Evolutionary conservation across 495 filamentous ascomycete species (phyloP).

Genomic region (Cercophora sp.): DNA sequence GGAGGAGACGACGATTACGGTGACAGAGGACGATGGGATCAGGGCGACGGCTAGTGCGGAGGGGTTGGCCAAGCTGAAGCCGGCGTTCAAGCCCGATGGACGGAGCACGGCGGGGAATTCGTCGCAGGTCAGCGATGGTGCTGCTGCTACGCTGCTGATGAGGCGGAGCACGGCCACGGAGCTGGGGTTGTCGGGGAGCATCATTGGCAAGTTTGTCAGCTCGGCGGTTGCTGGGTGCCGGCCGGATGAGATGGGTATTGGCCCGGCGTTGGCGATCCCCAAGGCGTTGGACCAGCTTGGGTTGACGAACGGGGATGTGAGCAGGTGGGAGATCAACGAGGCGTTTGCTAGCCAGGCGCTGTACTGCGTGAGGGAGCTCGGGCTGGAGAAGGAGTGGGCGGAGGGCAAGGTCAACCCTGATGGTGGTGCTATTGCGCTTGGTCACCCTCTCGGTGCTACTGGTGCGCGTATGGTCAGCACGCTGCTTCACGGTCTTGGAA

Average conservation of each 20-base stretch:
- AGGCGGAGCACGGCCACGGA: constrained; percentile 73
- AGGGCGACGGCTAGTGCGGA: constrained; percentile 60
- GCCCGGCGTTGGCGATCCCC: constrained; percentile 81
- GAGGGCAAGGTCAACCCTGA: constrained; percentile 78
- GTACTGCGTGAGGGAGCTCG: constrained; percentile 72
- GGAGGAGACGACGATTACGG: constrained; percentile 46
- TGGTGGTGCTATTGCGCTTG: constrained; percentile 88
- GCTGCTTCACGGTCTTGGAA: constrained; percentile 61
- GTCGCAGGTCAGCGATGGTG: constrained; percentile 82
- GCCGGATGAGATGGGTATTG: constrained; percentile 92
- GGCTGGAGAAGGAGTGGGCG: constrained; percentile 56
- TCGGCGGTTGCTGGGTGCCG: constrained; percentile 68
- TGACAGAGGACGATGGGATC: constrained; percentile 79
- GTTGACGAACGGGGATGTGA: constrained; percentile 62
- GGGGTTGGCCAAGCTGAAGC: constrained; percentile 73
- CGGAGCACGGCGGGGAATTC: constrained; percentile 83
- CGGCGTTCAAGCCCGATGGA: constrained; percentile 71
- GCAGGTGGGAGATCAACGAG: constrained; percentile 96
- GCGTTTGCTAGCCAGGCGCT: constrained; percentile 88
- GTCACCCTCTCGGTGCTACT: constrained; percentile 90
- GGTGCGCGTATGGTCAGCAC: constrained; percentile 79
- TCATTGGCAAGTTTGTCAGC: constrained; percentile 76
- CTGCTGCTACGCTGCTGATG: constrained; percentile 78
- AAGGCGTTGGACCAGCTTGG: constrained; percentile 66
- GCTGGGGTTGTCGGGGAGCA: constrained; percentile 62